Conservation (phyloP, 2,329 filamentous ascomycete genomes). For the Rhexocercosporidium sp. region DNA sequence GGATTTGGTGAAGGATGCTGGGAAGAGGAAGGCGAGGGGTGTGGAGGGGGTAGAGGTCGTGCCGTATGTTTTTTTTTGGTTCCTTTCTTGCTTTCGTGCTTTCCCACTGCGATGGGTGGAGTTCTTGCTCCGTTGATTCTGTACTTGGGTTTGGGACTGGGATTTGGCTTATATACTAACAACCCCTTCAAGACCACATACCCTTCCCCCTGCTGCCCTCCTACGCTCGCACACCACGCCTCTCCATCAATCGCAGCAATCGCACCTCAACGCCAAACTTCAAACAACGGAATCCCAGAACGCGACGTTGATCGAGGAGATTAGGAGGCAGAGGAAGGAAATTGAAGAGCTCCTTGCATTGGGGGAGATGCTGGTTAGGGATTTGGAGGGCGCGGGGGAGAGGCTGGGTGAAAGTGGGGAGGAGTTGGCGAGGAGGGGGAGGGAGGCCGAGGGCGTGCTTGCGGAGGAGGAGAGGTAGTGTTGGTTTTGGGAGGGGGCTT, state of each 20-base stretch:
- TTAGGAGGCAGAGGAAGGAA: constrained; percentile 60
- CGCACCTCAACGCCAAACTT: constrained; percentile 61
- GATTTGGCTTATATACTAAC: not conserved
- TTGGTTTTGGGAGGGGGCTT: not conserved
- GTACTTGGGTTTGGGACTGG: not conserved
- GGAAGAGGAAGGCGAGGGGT: constrained; percentile 25
- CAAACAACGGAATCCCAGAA: constrained; percentile 64
- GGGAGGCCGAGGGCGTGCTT: constrained; percentile 30
- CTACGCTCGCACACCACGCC: constrained; percentile 61
- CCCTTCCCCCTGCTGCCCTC: constrained; percentile 57
- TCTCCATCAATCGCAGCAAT: constrained; percentile 57
- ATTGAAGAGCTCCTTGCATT: constrained; percentile 55
- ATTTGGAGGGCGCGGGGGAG: constrained; percentile 56
- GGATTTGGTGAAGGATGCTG: constrained; percentile 57
- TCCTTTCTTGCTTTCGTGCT: not conserved
- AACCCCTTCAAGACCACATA: constrained; percentile 49
- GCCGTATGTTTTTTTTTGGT: not conserved
- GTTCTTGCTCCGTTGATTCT: too few relatives aligned
- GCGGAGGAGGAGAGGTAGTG: not conserved
- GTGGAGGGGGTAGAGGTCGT: not conserved
- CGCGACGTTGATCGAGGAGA: constrained; percentile 55
- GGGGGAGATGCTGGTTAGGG: constrained; percentile 58
- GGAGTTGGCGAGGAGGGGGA: constrained; percentile 26
- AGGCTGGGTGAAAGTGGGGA: constrained; percentile 27
- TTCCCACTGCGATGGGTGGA: not conserved